Base-by-base conservation (phyloP, 192 early-diverging fungal genomes). In the Backusella australiensis region DNA sequence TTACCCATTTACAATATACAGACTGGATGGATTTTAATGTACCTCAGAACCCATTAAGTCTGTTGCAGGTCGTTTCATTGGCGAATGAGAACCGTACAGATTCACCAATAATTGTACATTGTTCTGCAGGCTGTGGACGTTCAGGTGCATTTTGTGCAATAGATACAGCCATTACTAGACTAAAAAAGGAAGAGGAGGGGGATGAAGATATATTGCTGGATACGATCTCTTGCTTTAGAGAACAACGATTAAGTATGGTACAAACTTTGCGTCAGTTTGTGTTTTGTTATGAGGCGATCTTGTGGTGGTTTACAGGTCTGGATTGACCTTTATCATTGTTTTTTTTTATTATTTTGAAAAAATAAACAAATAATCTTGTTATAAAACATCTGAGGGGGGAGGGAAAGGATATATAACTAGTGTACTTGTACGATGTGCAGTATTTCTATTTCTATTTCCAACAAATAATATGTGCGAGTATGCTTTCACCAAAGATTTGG, bases 1-100 rank as follows among this genome's bases (percentile, higher is more conserved):
- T 97, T 2, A 91, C 93, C 21, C 95, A 96, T 52, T 69, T 98
- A 41, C 97, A 98, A 67, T 98, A 93, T 74, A 79, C 90, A 39
- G 92, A 89, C 1, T 98, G 96, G 96, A 90, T 92, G 17, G 97
- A 99, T 81, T 95, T 94, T 82, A 89, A 90, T 23, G 90, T 90
- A 6, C 95, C 94, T 5, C 86, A 90, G 35, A 86, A 86, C 21
- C 90, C 91, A 7, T 77, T 89, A 29, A 86, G 87, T 21, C 82
- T 93, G 19, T 81, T 93, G 65, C 79, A 89, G 71, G 75, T 91
- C 38, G 85, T 88, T 34, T 78, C 91, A 66, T 65, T 86, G 49
- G 88, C 91, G 11, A 83, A 82, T 72, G 19, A 36, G 6, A 29
- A 17, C 2, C n/a, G 34, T 29, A 42, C 74, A 4, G 80, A 72